phyloP scores from a whole-genome alignment of 495 filamentous ascomycete species.

The Terfezia boudieri region DNA sequence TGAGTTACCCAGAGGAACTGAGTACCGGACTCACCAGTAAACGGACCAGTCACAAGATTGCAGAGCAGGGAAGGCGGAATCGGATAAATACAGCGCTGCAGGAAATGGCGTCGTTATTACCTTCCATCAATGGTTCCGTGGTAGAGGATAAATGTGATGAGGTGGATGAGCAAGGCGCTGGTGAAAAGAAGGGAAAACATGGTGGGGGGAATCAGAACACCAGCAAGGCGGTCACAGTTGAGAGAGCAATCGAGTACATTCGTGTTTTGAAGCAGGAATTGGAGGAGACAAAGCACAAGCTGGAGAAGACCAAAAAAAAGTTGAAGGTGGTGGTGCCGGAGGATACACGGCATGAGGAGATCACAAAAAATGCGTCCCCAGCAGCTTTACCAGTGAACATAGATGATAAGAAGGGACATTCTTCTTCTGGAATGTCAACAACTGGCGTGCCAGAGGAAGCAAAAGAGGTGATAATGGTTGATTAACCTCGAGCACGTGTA shows the following conservation, averaged over 20 bases:
- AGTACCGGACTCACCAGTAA: slow-evolving; percentile 89
- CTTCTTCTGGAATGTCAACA: no score
- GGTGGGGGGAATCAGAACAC: slow-evolving; percentile 7
- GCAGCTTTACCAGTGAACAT: no score
- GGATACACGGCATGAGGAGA: no score
- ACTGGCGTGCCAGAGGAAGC: no score
- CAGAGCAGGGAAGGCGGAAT: slow-evolving; percentile 85
- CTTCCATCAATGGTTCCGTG: slow-evolving; percentile 21
- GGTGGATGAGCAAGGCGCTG: slow-evolving; percentile 7
- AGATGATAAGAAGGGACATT: no score
- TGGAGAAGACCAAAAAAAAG: slow-evolving; percentile 5
- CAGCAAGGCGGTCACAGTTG: slow-evolving; percentile 90
- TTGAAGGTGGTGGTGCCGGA: background rate
- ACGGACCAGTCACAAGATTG: slow-evolving; percentile 91
- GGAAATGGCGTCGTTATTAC: slow-evolving; percentile 71
- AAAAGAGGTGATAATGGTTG: no score
- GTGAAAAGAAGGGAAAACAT: slow-evolving; percentile 5
- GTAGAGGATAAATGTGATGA: slow-evolving; percentile 22
- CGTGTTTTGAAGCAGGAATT: slow-evolving; percentile 56
- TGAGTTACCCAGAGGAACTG: slow-evolving; percentile 73
- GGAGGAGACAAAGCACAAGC: slow-evolving; percentile 31
- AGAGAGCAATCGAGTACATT: slow-evolving; percentile 91
- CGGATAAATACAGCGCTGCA: slow-evolving; percentile 85
- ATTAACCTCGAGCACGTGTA: no score
- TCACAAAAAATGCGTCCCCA: no score